A percentile compares a stretch with the other conserved stretches of the same genome.
Evolutionary conservation across 805 yeast genomes (phyloP).

Genomic region (Sungouiella thailandica): DNA sequence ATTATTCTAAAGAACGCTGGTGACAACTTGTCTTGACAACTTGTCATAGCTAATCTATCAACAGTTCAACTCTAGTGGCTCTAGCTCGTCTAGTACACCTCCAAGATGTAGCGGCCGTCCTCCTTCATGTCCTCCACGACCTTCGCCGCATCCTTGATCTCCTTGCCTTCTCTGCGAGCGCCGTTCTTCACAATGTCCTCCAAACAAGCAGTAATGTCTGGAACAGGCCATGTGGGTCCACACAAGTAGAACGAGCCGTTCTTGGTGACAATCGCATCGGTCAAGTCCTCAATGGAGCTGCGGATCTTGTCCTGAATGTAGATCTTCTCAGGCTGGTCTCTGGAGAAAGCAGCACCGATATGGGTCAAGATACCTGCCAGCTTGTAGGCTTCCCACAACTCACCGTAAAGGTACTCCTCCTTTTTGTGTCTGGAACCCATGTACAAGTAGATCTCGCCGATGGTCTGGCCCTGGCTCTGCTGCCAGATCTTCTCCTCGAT

Average conservation of each 20-base stretch:
- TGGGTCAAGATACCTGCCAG: slow-evolving; percentile 90
- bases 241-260: slow-evolving; percentile 91
- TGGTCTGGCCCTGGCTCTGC: slow-evolving; percentile 77
- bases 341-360: slow-evolving; percentile 95
- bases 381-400: slow-evolving; percentile 93
- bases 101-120: slow-evolving; percentile 83
- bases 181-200: slow-evolving; percentile 73
- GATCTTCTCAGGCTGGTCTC: slow-evolving; percentile 93
- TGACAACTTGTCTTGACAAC: too few species aligned
- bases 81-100: slow-evolving; percentile 85
- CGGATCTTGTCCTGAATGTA: slow-evolving; percentile 93
- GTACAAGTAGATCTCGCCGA: slow-evolving; percentile 84
- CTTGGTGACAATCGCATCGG: slow-evolving; percentile 71
- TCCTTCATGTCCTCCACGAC: slow-evolving; percentile 93
- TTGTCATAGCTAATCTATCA: too few species aligned
- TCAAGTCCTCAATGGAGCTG: slow-evolving; percentile 65
- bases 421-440: slow-evolving; percentile 93
- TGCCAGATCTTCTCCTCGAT: slow-evolving; percentile 95
- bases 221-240: slow-evolving; percentile 99
- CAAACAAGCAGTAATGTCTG: slow-evolving; percentile 87
- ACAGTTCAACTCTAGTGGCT: too few species aligned
- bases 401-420: slow-evolving; percentile 95
- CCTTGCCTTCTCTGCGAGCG: slow-evolving; percentile 58
- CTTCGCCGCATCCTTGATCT: slow-evolving; percentile 63
- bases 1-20: too few species aligned